Evolutionary conservation across 2,329 filamentous ascomycete genomes (phyloP), one percentile per base, ranked within the genome.

Genomic region (Tothia fuscella): DNA sequence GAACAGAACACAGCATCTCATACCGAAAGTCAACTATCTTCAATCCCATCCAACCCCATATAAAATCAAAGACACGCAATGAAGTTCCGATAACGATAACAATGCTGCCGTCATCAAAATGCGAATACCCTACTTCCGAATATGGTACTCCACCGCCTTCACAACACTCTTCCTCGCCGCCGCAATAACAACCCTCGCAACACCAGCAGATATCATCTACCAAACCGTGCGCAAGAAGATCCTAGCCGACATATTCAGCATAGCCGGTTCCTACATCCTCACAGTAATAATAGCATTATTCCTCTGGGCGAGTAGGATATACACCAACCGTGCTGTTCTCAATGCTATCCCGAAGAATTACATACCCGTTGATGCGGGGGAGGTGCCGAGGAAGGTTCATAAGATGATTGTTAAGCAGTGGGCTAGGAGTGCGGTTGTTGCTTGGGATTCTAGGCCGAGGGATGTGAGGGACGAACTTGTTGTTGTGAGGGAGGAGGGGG

Each of bases 291-390:
- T 87, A 41, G 74, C 85, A 32, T 61, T 76, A 33, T 76, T 93
- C 52, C 75, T 95, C 53, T 95, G 93, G 59, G 73, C 79, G 42
- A 76, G 78, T 41, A 73, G 91, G n/a, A 73, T 95, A 16, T 95
- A 89, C 62, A 84, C 89, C 41, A 93, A 85, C 54, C 78, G 84
- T 47, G 82, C 73, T 34, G 78, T 83, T 6, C 71, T 96, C 6
- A 75, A 79, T 14, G 79, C 76, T 3, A 94, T 98, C 45, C 91
- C 91, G 1, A 91, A 89, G 59, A 67, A 76, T 41, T 93, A 84
- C 73, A 74, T 94, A 13, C 88, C 88, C 0, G 71, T 94, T 48
- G 85, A 91, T 51, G 83, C 85, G 56, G 82, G 81, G 49, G 87
- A 95, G 56, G 74, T 95, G 33, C 75, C 74, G 33, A 79, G 77